Evolutionary conservation across 345 rosid genomes (phyloP).

Genomic region (Nephelium lappaceum): DNA sequence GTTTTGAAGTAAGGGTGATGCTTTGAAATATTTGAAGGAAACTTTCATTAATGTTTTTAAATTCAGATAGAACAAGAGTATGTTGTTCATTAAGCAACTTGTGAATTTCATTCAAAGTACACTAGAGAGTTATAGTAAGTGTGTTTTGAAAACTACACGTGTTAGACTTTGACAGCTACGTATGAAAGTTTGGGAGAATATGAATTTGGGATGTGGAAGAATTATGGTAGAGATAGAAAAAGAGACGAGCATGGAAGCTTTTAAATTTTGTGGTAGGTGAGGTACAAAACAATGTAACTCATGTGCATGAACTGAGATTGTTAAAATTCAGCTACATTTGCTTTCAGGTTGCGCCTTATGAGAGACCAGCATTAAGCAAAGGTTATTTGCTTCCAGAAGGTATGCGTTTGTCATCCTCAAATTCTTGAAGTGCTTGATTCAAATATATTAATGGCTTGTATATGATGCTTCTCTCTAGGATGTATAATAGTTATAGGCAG

Average conservation of each 20-base stretch:
- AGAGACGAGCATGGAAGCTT: slow-evolving; percentile 1
- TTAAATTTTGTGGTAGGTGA: not conserved
- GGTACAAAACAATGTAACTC: not conserved
- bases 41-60: not conserved
- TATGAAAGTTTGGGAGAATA: not conserved
- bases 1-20: not conserved
- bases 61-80: not conserved
- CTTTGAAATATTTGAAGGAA: not conserved
- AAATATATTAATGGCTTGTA: not conserved
- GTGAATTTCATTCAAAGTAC: not conserved
- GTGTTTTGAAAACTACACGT: not conserved
- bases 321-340: slow-evolving; percentile 4
- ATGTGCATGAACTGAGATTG: not conserved
- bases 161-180: not conserved
- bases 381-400: slow-evolving; percentile 88
- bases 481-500: not conserved
- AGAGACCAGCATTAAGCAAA: slow-evolving; percentile 94
- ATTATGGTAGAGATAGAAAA: not conserved
- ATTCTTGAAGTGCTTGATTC: not conserved
- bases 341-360: slow-evolving; percentile 79
- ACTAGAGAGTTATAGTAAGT: not conserved
- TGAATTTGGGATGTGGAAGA: not conserved
- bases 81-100: not conserved
- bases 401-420: slow-evolving; percentile 24
- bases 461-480: slow-evolving; percentile 4